These are phyloP conservation scores for Ensete glaucum DNA, from an alignment of 176 grass and related monocot species.

Conservation along the genomic window DNA sequence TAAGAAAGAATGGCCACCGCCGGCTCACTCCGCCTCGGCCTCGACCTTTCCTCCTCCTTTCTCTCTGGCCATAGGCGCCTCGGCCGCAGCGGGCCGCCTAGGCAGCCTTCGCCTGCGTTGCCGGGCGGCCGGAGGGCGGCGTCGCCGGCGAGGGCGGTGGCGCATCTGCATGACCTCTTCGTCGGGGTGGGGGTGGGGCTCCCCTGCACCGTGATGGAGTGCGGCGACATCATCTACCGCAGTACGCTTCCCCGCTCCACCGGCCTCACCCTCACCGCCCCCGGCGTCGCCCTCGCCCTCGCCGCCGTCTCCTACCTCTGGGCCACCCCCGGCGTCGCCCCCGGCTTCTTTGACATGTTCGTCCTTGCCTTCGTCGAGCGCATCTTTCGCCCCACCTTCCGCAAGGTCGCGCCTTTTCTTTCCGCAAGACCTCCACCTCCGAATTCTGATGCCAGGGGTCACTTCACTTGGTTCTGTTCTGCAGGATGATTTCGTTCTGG, in stretches of 20 bases:
- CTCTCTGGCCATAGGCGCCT: conserved; percentile 13
- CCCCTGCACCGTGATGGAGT: conserved; percentile 94
- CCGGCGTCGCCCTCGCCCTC: conserved; percentile 51
- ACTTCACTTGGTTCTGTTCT: conserved; percentile 16
- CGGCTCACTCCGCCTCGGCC: conserved; percentile 13
- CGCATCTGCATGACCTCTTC: conserved; percentile 52
- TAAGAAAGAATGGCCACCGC: conserved; percentile 9
- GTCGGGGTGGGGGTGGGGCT: conserved; percentile 89
- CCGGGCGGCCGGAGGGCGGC: conserved; percentile 9
- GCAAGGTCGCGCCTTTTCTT: conserved; percentile 40
- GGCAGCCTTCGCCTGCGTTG: conserved; percentile 18
- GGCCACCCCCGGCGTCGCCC: conserved; percentile 83
- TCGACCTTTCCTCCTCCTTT: conserved; percentile 16
- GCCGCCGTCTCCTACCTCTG: conserved; percentile 68
- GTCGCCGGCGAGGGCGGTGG: conserved; percentile 29
- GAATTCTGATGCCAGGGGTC: neutral
- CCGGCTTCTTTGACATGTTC: conserved; percentile 98
- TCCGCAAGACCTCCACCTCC: neutral
- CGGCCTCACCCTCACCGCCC: conserved; percentile 66
- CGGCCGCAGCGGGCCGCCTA: neutral
- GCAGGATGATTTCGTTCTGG: conserved; percentile 78
- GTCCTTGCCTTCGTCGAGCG: conserved; percentile 77
- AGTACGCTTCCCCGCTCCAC: conserved; percentile 79
- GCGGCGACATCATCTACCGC: conserved; percentile 96
- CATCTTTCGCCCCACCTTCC: conserved; percentile 61